Percentiles rank a stretch among this genome's conserved stretches.
Conservation (phyloP, 2,329 filamentous ascomycete genomes). For the Fusarium aywerte region DNA sequence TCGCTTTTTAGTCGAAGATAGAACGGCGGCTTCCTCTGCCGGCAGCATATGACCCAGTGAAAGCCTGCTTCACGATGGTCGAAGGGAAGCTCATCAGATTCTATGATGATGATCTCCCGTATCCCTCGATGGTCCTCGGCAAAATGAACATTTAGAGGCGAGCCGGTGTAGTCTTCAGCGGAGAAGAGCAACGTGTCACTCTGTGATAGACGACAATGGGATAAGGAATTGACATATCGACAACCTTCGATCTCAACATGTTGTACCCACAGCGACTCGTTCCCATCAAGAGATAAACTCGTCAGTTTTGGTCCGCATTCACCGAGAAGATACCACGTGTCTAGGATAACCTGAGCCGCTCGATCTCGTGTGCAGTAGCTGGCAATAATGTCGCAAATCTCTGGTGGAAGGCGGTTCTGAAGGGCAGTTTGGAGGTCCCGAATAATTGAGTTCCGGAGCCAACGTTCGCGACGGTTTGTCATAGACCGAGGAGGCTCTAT, state of each 20-base stretch:
- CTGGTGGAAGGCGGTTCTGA: neutral
- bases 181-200: neutral
- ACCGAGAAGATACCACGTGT: neutral
- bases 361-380: neutral
- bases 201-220: accelerated
- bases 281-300: too few relatives aligned
- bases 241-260: neutral
- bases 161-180: accelerated
- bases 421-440: neutral
- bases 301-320: too few relatives aligned
- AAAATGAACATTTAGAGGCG: neutral
- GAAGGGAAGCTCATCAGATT: neutral
- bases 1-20: neutral
- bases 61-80: neutral
- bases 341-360: neutral
- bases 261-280: neutral
- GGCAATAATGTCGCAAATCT: neutral
- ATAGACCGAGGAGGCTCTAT: neutral
- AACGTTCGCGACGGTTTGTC: neutral
- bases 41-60: neutral
- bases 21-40: neutral
- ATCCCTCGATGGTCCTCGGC: neutral
- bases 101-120: neutral
- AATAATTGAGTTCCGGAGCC: neutral
- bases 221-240: neutral